phyloP scores from a whole-genome alignment of 306 rosid species.

The Casuarina equisetifolia region DNA sequence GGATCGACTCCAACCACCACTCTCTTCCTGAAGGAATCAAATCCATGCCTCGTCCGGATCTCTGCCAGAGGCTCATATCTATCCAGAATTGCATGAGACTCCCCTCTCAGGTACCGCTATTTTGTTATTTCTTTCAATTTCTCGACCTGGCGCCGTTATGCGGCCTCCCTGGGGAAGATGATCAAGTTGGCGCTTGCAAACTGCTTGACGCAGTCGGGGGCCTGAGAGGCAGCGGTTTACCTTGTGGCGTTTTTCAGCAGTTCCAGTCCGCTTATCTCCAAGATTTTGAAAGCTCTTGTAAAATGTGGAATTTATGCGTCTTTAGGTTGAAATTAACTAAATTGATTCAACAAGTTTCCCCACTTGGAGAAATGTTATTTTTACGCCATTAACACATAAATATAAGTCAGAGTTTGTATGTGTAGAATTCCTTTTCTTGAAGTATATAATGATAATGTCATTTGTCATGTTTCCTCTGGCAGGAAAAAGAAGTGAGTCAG shows the following conservation, averaged over 20 bases:
- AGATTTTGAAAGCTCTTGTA: neutral
- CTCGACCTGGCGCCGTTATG: neutral
- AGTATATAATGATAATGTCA: neutral
- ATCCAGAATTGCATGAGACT: constrained; percentile 78
- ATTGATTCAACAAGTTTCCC: neutral
- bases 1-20: constrained; percentile 73
- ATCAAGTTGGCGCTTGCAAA: too few species aligned
- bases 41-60: constrained; percentile 87
- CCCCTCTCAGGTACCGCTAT: constrained; percentile 44
- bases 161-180: too few species aligned
- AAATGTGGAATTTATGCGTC: neutral
- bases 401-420: neutral
- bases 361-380: neutral
- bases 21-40: constrained; percentile 72
- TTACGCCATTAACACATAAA: neutral
- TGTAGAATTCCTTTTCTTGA: neutral
- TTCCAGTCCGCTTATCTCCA: neutral
- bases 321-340: too few species aligned
- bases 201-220: too few species aligned
- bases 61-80: constrained; percentile 74
- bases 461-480: constrained; percentile 21
- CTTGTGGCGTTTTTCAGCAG: too few species aligned
- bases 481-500: constrained; percentile 61
- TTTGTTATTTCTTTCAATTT: neutral
- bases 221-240: too few species aligned